These are phyloP conservation scores for Emericellopsis cladophorae DNA, from an alignment of 2,329 filamentous ascomycete genomes.

Conservation along the genomic window DNA sequence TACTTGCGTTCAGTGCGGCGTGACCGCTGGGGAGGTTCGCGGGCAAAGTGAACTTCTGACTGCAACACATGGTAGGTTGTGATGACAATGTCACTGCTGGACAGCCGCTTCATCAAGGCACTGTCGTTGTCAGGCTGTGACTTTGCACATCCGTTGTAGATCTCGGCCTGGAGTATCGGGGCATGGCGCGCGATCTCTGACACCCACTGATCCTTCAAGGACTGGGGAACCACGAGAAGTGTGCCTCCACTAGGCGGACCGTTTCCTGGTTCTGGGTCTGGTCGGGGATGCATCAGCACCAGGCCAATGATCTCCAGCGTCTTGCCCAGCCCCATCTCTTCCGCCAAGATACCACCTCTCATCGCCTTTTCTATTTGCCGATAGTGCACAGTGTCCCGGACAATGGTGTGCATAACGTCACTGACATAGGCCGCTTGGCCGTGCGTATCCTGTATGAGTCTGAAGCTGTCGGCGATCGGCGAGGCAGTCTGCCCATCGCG, in stretches of 20 bases:
- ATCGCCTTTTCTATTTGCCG: constrained; percentile 24
- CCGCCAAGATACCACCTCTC: constrained; percentile 55
- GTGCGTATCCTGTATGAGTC: constrained; percentile 16
- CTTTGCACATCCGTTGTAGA: constrained; percentile 38
- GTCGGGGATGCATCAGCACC: constrained; percentile 44
- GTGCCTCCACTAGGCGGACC: constrained; percentile 36
- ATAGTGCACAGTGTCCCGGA: constrained; percentile 33
- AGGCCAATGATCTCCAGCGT: constrained; percentile 65
- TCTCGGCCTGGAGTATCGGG: constrained; percentile 39
- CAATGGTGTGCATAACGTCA: constrained; percentile 47
- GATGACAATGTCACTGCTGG: constrained; percentile 44
- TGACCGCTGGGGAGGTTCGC: constrained; percentile 53
- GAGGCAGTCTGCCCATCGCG: constrained; percentile 3
- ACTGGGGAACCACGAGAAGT: constrained; percentile 46
- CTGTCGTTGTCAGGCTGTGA: constrained; percentile 21
- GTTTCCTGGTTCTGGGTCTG: not conserved
- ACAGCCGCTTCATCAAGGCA: constrained; percentile 27
- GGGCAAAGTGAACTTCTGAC: constrained; percentile 66
- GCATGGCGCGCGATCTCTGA: constrained; percentile 46
- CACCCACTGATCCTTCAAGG: constrained; percentile 48
- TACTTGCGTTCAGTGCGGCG: constrained; percentile 56
- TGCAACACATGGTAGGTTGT: constrained; percentile 62
- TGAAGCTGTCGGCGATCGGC: constrained; percentile 15
- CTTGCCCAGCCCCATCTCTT: constrained; percentile 78
- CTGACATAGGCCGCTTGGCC: constrained; percentile 40